Base-by-base conservation (phyloP, 2,329 filamentous ascomycete species). In the Claviceps monticola region DNA sequence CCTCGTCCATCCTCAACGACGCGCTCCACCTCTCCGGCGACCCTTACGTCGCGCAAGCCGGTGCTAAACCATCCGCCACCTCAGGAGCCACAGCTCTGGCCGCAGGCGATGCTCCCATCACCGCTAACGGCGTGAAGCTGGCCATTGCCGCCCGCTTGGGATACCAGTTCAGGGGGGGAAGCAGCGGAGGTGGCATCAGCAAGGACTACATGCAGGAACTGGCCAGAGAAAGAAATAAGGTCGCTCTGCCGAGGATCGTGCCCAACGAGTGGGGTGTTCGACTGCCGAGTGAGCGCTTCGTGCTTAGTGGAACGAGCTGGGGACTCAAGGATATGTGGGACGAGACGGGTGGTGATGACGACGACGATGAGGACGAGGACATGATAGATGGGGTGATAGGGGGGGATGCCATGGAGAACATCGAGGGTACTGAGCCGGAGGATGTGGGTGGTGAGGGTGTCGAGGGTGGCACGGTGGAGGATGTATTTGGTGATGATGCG, bases 201-300 rank as follows among this genome's bases (percentile, higher is more conserved):
- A 90, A 90, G 63, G 86, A 91, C 57, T 89, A 85, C 66, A 74
- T 90, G 71, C 70, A 83, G 52, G 84, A 89, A 63, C 71, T 88
- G n/a, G 86, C 85, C 13, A 73, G 76, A 56, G 81, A 85, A 62
- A 71, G 82, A 56, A 89, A 89, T 68, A 79, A 78, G 59, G 72
- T 84, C 29, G 76, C 75, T 1, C 67, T 89, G 56, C 82, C 82
- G 19, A 74, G 76, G 55, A 76, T 85, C 16, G 70, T 77, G 13
- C 74, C 77, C 43, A 79, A 78, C 59, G 82, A 85, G 62, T 86
- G 82, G 80, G 82, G 82, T 23, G 74, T 84, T 6, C 69, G 82
- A 11, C 64, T 86, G 54, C 82, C 82, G 1, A 80, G 77, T 59
- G 82, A 86, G 68, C 75, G 81, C 52, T 86, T 84, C 59, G 82